Base-by-base conservation (phyloP, 148 eudicot genomes). In the Diospyros kaki region DNA sequence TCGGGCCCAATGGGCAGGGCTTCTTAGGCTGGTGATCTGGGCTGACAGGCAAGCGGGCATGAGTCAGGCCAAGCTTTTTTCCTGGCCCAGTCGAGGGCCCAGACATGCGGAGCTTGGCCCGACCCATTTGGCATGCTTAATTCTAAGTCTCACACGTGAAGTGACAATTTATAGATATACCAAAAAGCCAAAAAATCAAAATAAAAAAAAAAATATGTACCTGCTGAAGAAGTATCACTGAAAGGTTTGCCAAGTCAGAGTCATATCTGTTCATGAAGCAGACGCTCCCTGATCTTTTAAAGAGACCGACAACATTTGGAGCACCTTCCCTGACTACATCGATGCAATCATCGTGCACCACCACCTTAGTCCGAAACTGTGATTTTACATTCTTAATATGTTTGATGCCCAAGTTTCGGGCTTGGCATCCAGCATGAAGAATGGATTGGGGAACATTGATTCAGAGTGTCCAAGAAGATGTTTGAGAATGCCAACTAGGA, bases 401-500 rank as follows among this genome's bases (percentile, higher is more conserved):
- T 71, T 76, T 66, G n/a, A 58, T 66, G 55, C 82, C 94, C 18
- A 82, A 71, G 69, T 73, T 82, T 66, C 72, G 83, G 40, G 79
- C 73, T 66, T 81, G 89, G 69, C 82, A 76, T 38, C 81, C 74
- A 14, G 83, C 82, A 81, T 79, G 82, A 58, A 89, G 82, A 79
- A 88, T 80, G 28, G 94, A 91, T 67, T 88, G 83, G 6, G 94
- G 91, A 81, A 86, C 80, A 75, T 83, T 86, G 80, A 89, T 81
- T 45, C 84, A 85, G 74, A 95, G 84, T 41, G 93, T 89, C 98
- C 98, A 95, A 3, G 96, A 86, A 75, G 98, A 92, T 45, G 84
- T 86, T 50, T 96, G 88, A 71, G 97, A 90, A 83, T 92, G 91
- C 98, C 98, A 95, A 2, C 96, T 92, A 50, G 96, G 94, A 82